These are phyloP conservation scores for Pyrenophora teres DNA, from an alignment of 2,329 filamentous ascomycete species.

Conservation along the genomic window DNA sequence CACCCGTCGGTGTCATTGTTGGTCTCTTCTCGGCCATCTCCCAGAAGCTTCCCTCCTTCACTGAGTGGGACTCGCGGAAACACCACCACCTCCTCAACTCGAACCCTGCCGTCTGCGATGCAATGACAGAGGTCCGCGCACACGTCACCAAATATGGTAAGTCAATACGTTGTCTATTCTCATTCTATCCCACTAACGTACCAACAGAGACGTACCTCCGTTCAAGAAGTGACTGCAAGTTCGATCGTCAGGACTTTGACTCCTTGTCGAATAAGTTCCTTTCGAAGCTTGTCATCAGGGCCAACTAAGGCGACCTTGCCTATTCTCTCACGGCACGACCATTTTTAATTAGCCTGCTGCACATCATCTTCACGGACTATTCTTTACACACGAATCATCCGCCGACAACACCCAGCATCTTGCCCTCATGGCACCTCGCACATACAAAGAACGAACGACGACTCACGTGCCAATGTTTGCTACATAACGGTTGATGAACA, in stretches of 20 bases:
- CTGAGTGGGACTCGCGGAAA: constrained; percentile 91
- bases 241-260: constrained; percentile 91
- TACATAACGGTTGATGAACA: constrained; percentile 39
- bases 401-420: constrained; percentile 29
- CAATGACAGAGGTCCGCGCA: constrained; percentile 91
- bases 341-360: constrained; percentile 19
- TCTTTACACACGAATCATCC: constrained; percentile 31
- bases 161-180: constrained; percentile 43
- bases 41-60: constrained; percentile 89
- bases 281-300: constrained; percentile 92
- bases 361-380: constrained; percentile 21
- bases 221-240: constrained; percentile 76
- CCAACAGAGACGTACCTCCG: constrained; percentile 80
- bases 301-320: constrained; percentile 64
- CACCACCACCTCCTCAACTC: constrained; percentile 90
- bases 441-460: constrained; percentile 37
- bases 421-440: constrained; percentile 34
- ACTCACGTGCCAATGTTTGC: constrained; percentile 41
- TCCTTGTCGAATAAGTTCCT: constrained; percentile 96
- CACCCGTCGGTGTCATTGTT: constrained; percentile 92
- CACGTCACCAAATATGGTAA: constrained; percentile 94
- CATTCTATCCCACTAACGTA: constrained; percentile 49
- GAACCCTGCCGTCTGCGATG: constrained; percentile 89
- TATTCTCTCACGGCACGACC: constrained; percentile 5
- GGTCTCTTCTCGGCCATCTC: constrained; percentile 97